phyloP scores from a whole-genome alignment of 257 asterid genomes.

The Solanum paucissectum region DNA sequence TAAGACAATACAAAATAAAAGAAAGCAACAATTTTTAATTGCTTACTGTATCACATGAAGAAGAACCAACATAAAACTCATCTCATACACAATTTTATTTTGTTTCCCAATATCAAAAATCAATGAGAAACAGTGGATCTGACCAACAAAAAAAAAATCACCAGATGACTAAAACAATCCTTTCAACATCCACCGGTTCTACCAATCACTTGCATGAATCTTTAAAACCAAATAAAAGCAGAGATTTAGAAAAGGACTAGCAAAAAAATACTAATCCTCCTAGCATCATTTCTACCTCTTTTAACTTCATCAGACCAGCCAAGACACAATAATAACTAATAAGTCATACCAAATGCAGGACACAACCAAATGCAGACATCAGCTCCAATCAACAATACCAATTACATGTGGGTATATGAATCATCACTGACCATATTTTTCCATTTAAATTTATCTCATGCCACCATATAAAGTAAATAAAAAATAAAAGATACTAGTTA shows the following conservation, averaged over 20 bases:
- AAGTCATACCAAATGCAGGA: neutral
- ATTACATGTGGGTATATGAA: no score
- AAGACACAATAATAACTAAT: no score
- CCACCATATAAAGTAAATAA: no score
- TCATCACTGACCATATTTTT: no score
- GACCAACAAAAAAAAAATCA: conserved; percentile 14
- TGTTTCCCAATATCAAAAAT: neutral
- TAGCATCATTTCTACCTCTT: no score
- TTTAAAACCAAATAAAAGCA: neutral
- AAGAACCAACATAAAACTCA: neutral
- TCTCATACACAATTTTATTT: neutral
- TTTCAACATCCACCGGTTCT: neutral
- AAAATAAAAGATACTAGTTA: no score
- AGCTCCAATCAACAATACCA: no score
- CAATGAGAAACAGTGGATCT: conserved; percentile 20
- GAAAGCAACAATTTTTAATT: neutral
- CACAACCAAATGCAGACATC: neutral
- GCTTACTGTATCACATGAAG: neutral
- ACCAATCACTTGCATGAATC: neutral
- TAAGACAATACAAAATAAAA: no score
- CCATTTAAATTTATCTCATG: no score
- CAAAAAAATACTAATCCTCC: no score
- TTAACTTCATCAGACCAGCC: no score
- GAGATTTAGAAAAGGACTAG: neutral
- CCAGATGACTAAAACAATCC: neutral